Evolutionary conservation across 208 protist genomes (phyloP).

Genomic region (Leishmania tropica): DNA sequence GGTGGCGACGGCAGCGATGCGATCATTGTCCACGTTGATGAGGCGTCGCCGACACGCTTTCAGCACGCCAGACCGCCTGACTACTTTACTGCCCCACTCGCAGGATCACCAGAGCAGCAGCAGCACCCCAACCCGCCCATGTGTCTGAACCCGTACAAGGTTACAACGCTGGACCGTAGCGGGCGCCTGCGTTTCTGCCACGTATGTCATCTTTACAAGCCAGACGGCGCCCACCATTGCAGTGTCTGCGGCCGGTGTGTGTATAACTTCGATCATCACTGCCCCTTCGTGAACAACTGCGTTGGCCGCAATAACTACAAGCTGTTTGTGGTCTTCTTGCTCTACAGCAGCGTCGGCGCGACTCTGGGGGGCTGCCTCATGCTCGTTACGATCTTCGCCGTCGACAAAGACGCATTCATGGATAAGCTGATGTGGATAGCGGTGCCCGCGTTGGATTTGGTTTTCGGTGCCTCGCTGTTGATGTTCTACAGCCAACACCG

Average conservation of each 20-base stretch:
- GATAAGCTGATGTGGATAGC: conserved; percentile 34
- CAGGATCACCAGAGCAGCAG: neutral
- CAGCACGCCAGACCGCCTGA: neutral
- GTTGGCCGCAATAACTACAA: conserved; percentile 90
- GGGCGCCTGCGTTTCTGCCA: conserved; percentile 66
- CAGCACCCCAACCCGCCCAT: neutral
- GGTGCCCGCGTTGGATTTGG: conserved; percentile 27
- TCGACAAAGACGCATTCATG: conserved; percentile 28
- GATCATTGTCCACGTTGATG: too few relatives aligned
- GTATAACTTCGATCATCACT: conserved; percentile 92
- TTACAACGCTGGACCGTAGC: conserved; percentile 35
- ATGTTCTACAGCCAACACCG: conserved; percentile 46
- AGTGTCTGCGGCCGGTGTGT: conserved; percentile 76
- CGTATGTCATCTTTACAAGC: conserved; percentile 74
- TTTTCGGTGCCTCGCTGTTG: conserved; percentile 26
- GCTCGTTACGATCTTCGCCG: conserved; percentile 43
- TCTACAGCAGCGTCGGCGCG: conserved; percentile 49
- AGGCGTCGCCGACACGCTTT: neutral
- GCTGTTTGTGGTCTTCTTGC: conserved; percentile 78
- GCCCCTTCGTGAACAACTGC: conserved; percentile 92
- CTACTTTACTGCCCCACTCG: neutral
- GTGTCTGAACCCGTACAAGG: conserved; percentile 41
- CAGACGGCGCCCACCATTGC: conserved; percentile 81
- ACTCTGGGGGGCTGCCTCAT: conserved; percentile 29
- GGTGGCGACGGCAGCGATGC: neutral